Percentiles rank a stretch among this genome's conserved stretches.
These are phyloP conservation scores for Penicillium sp. DNA, from an alignment of 2,329 filamentous ascomycete species.

Conservation along the genomic window DNA sequence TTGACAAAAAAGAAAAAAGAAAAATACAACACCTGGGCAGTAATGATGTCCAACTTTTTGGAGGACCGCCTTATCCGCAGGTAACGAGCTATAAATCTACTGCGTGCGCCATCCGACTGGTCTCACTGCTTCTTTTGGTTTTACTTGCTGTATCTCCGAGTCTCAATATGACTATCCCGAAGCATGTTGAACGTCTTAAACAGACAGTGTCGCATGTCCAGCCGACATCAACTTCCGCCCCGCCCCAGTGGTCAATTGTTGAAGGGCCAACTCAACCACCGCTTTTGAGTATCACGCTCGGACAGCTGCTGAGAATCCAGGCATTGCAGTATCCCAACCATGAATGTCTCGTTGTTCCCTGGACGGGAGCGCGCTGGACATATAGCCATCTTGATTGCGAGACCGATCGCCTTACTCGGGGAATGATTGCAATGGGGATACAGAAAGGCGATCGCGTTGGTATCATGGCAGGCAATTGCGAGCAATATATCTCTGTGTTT, in stretches of 20 bases:
- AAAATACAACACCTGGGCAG: too few species aligned
- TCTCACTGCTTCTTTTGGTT: too few species aligned
- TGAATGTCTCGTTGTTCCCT: constrained; percentile 73
- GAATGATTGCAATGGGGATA: constrained; percentile 67
- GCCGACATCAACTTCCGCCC: constrained; percentile 6
- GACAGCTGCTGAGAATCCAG: constrained; percentile 72
- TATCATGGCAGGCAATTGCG: constrained; percentile 69
- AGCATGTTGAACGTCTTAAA: too few species aligned
- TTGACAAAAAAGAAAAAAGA: too few species aligned
- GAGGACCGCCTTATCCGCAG: too few species aligned
- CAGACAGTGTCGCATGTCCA: constrained; percentile 33
- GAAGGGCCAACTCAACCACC: constrained; percentile 69
- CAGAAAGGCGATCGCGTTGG: constrained; percentile 69
- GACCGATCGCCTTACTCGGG: constrained; percentile 63
- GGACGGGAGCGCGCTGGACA: constrained; percentile 74
- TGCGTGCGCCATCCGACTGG: too few species aligned
- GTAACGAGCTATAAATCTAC: too few species aligned
- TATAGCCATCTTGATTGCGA: constrained; percentile 67
- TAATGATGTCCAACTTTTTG: too few species aligned
- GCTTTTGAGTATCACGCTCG: constrained; percentile 70
- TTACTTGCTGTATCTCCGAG: too few species aligned
- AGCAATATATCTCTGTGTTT: constrained; percentile 66
- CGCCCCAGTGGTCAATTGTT: constrained; percentile 55
- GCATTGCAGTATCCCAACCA: constrained; percentile 64
- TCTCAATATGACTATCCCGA: too few species aligned